Percentiles rank a stretch among this genome's conserved stretches.
phyloP scores from a whole-genome alignment of 176 grass and related monocot genomes.

The Aegilops sharonensis region DNA sequence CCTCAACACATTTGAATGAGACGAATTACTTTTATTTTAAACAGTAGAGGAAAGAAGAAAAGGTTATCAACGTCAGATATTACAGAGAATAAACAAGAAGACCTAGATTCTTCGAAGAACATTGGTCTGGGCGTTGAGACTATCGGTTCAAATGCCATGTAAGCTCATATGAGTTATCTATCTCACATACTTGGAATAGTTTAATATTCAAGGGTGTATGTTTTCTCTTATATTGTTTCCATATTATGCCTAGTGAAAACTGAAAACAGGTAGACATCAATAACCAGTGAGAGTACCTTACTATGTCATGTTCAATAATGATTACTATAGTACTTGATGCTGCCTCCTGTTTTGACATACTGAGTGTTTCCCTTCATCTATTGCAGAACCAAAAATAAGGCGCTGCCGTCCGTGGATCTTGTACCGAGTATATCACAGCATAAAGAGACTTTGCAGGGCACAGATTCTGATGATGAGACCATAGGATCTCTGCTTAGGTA shows the following conservation, averaged over 20 bases:
- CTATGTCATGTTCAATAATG: too few species aligned
- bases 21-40: constrained; percentile 7
- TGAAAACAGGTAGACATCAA: neutral
- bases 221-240: too few species aligned
- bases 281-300: neutral
- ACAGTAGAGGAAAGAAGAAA: constrained; percentile 40
- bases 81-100: neutral
- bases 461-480: too few species aligned
- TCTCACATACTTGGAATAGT: neutral
- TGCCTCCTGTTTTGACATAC: too few species aligned
- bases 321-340: too few species aligned
- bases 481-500: too few species aligned
- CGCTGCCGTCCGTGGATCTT: too few species aligned
- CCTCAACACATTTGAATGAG: neutral
- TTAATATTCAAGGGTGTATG: neutral
- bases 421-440: too few species aligned
- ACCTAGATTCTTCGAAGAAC: constrained; percentile 3
- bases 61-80: constrained; percentile 28
- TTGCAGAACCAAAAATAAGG: too few species aligned
- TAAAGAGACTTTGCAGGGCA: too few species aligned
- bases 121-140: neutral
- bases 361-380: too few species aligned
- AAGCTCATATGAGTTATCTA: constrained; percentile 28
- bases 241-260: neutral
- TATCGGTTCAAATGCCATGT: constrained; percentile 24